A percentile compares a stretch with the other conserved stretches of the same genome.
phyloP scores from a whole-genome alignment of 768 basidiomycete species.

The Leccinum ochraceum region DNA sequence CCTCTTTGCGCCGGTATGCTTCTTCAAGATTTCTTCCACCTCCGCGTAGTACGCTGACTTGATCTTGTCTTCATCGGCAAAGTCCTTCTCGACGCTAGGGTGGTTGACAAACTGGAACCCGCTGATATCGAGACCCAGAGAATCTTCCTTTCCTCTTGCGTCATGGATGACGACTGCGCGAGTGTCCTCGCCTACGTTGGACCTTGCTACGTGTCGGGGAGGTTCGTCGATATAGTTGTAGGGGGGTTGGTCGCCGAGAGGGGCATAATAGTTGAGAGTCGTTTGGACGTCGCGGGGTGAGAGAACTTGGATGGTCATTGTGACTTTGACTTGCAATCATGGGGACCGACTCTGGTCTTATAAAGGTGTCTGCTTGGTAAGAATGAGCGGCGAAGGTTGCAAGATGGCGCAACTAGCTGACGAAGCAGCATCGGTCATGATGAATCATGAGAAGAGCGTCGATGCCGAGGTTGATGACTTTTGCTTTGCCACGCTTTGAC shows the following conservation, averaged over 20 bases:
- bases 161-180: constrained; percentile 30
- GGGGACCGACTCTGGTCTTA: constrained; percentile 9
- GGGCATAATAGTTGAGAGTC: constrained; percentile 38
- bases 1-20: constrained; percentile 38
- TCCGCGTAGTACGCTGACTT: constrained; percentile 42
- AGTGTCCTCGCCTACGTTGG: constrained; percentile 32
- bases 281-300: constrained; percentile 38
- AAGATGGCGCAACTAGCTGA: constrained; percentile 14
- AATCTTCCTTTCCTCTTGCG: constrained; percentile 32
- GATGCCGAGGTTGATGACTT: background rate
- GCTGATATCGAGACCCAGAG: constrained; percentile 38
- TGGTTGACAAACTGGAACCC: constrained; percentile 45
- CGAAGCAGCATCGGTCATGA: constrained; percentile 13
- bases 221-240: constrained; percentile 37
- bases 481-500: background rate
- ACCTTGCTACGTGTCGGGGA: constrained; percentile 26
- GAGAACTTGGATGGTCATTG: constrained; percentile 27
- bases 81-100: constrained; percentile 39
- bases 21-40: constrained; percentile 42
- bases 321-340: background rate
- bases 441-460: background rate
- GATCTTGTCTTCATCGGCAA: constrained; percentile 42
- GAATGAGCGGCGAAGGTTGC: background rate
- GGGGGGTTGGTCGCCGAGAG: constrained; percentile 31
- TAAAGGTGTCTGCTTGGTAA: constrained; percentile 12